phyloP scores from a whole-genome alignment of 495 filamentous ascomycete species.

The Aspergillus homomorphus region DNA sequence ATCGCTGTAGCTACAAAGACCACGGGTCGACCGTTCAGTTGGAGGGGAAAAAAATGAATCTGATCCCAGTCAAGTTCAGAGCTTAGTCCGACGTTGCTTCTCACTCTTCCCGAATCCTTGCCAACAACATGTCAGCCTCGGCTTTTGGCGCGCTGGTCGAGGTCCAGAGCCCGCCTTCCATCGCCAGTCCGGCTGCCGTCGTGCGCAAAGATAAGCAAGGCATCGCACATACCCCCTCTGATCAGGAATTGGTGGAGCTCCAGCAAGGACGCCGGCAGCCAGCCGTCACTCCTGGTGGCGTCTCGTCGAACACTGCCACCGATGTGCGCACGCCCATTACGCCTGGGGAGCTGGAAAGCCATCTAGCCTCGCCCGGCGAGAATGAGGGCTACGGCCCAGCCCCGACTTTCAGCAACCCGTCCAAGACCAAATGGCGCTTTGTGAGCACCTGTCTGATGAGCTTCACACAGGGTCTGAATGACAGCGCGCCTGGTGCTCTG shows the following conservation, averaged over 20 bases:
- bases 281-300: slow-evolving; percentile 15
- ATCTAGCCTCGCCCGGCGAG: slow-evolving; percentile 38
- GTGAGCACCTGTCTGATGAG: slow-evolving; percentile 40
- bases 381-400: slow-evolving; percentile 56
- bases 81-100: background rate
- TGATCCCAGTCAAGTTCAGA: background rate
- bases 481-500: slow-evolving; percentile 66
- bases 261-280: slow-evolving; percentile 20
- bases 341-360: slow-evolving; percentile 53
- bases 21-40: background rate
- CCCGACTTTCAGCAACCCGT: slow-evolving; percentile 41
- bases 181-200: slow-evolving; percentile 32
- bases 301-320: slow-evolving; percentile 10
- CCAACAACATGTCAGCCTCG: slow-evolving; percentile 27
- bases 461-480: slow-evolving; percentile 58
- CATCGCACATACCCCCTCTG: slow-evolving; percentile 22
- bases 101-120: background rate
- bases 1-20: background rate
- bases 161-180: slow-evolving; percentile 29
- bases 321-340: slow-evolving; percentile 35
- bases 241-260: slow-evolving; percentile 35
- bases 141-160: slow-evolving; percentile 31
- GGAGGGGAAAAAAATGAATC: background rate
- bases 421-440: slow-evolving; percentile 48
- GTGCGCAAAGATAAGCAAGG: slow-evolving; percentile 32